Conservation (phyloP, 768 basidiomycete species). For the Pleurotus sapidus region DNA sequence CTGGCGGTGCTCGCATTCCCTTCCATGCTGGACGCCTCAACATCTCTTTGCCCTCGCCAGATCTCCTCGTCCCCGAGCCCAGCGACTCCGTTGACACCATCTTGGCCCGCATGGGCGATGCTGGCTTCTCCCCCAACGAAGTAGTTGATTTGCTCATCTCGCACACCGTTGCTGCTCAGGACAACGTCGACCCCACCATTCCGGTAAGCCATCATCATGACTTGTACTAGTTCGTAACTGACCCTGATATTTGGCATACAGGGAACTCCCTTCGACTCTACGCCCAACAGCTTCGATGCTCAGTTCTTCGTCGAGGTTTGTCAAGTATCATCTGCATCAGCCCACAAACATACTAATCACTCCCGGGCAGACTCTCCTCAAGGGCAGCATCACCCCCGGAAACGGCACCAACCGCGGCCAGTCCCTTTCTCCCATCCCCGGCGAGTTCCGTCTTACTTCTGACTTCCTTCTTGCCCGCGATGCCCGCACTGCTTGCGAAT, state of each 20-base stretch:
- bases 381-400: conserved; percentile 23
- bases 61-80: conserved; percentile 7
- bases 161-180: conserved; percentile 17
- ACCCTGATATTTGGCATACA: conserved; percentile 7
- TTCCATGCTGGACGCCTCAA: conserved; percentile 8
- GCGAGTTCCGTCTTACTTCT: conserved; percentile 22
- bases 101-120: conserved; percentile 15
- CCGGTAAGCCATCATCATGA: conserved; percentile 12
- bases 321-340: too few species aligned
- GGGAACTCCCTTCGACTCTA: conserved; percentile 28
- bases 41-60: conserved; percentile 1
- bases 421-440: conserved; percentile 18
- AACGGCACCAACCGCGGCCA: conserved; percentile 20
- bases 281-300: conserved; percentile 26
- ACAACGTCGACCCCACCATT: conserved; percentile 19
- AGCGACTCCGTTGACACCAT: conserved; percentile 11
- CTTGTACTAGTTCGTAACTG: neutral
- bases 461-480: conserved; percentile 15
- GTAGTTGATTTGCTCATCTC: conserved; percentile 14
- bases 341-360: too few species aligned
- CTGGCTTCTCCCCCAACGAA: conserved; percentile 13
- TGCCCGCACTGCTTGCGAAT: conserved; percentile 8
- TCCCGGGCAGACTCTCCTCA: conserved; percentile 26
- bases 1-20: conserved; percentile 5
- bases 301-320: conserved; percentile 30